These are phyloP conservation scores for Acanthamoeba royreba DNA, from an alignment of 208 protist genomes.

Conservation along the genomic window DNA sequence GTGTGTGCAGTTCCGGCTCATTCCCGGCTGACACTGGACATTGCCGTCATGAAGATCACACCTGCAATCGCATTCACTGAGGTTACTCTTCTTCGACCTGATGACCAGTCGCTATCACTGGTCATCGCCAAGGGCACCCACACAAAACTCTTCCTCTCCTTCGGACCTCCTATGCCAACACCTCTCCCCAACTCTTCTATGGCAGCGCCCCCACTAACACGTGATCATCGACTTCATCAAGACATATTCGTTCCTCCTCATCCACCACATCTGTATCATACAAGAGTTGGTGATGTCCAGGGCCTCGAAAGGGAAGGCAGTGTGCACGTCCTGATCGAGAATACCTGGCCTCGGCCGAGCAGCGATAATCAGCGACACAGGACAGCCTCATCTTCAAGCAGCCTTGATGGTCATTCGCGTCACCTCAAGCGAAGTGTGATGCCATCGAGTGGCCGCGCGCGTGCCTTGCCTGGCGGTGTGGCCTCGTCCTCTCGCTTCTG, in stretches of 20 bases:
- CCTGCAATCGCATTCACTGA: background rate
- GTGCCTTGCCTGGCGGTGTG: background rate
- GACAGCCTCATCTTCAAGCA: background rate
- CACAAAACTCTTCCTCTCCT: background rate
- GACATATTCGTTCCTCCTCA: background rate
- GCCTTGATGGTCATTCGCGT: background rate
- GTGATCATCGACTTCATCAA: background rate
- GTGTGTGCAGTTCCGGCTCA: background rate
- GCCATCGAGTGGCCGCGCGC: background rate
- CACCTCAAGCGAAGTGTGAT: background rate
- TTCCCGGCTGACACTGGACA: background rate
- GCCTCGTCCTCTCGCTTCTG: background rate
- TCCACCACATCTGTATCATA: too few relatives aligned
- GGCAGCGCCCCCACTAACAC: background rate
- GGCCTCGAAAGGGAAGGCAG: background rate
- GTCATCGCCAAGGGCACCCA: background rate
- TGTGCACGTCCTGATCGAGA: constrained; percentile 18
- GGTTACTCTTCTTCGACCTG: background rate
- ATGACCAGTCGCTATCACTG: background rate
- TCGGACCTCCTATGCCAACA: background rate
- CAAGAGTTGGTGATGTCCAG: too few relatives aligned
- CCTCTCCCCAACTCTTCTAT: background rate
- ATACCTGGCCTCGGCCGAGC: background rate
- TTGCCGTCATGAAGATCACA: background rate
- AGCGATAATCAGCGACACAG: background rate